These are phyloP conservation scores for Draba incana DNA, from an alignment of 345 rosid genomes.

Conservation along the genomic window DNA sequence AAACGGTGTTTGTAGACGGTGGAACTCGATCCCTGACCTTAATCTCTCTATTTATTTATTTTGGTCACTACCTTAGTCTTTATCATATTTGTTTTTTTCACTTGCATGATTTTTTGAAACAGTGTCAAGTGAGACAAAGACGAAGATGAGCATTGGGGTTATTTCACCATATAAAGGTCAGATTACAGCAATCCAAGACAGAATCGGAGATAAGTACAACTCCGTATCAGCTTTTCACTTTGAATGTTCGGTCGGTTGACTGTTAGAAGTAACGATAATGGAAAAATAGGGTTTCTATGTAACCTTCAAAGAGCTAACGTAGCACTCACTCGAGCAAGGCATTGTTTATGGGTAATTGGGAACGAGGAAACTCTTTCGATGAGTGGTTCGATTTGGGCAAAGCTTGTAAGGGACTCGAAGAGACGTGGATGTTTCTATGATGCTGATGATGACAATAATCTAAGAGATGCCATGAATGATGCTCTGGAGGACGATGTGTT, in stretches of 20 bases:
- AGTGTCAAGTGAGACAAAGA: constrained; percentile 30
- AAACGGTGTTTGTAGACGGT: no score
- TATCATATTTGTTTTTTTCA: neutral
- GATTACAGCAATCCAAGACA: constrained; percentile 46
- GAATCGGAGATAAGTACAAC: constrained; percentile 19
- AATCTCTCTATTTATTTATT: no score
- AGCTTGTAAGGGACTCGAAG: constrained; percentile 43
- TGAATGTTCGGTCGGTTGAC: constrained; percentile 49
- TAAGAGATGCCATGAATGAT: constrained; percentile 28
- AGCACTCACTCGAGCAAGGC: constrained; percentile 50
- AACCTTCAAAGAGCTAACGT: constrained; percentile 45
- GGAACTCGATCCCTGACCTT: no score
- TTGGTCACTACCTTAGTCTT: no score
- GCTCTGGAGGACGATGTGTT: constrained; percentile 19
- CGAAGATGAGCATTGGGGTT: constrained; percentile 44
- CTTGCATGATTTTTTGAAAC: neutral
- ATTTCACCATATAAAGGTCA: constrained; percentile 48
- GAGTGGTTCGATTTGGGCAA: constrained; percentile 46
- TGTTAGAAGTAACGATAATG: constrained; percentile 45
- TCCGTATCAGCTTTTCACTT: constrained; percentile 31
- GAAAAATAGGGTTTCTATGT: constrained; percentile 45
- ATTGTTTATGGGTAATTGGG: constrained; percentile 53
- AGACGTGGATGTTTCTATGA: constrained; percentile 41
- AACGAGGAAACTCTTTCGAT: constrained; percentile 39
- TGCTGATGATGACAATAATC: constrained; percentile 39